Base-by-base conservation (phyloP, 2,329 filamentous ascomycete species). In the Botrytis squamosa region DNA sequence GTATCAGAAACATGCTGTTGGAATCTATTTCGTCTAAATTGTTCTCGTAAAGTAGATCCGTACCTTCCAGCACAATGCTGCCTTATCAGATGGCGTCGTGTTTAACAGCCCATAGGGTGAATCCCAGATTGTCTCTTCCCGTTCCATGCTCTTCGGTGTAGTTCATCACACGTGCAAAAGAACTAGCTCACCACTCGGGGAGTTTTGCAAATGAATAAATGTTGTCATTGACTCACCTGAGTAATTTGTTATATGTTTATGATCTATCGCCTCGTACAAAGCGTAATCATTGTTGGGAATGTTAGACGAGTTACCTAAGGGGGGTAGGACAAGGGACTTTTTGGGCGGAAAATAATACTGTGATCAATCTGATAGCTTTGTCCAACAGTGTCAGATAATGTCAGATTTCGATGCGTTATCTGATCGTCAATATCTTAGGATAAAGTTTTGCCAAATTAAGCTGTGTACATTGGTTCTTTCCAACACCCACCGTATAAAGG, bases 141-240 rank as follows among this genome's bases (percentile, higher is more conserved):
- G 20, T 40, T 22, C 49, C 49, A 52, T 40, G 16, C 66, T 52
- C 36, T 68, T 38, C 12, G 14, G 36, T 25, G 22, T 42, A 57
- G 49, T 62, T 62, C 36, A n/a, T 52, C 12, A 64, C 59, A 71
- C 69, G 59, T 71, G 69, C 44, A 64, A 38, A 71, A 1, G 18
- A 4, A 49, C 44, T 12, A 71, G 33, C 38, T 25, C 44, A 71
- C 44, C 59, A 38, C n/a, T 55, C 25, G 36, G 36, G 55, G 6
- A 33, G 12, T 16, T n/a, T 52, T 20, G 25, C 18, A 52, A 22
- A 29, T 18, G n/a, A 16, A 33, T 29, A 18, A 33, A 71, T 33
- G 69, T 64, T 71, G 33, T 40, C 33, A 33, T 64, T 55, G 59
- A 64, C 69, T 71, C 69, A 71, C 69, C 59, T 71, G 69, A 71